Base-by-base conservation (phyloP, 1,284 basidiomycete species). In the Sanguinoderma infundibulare region DNA sequence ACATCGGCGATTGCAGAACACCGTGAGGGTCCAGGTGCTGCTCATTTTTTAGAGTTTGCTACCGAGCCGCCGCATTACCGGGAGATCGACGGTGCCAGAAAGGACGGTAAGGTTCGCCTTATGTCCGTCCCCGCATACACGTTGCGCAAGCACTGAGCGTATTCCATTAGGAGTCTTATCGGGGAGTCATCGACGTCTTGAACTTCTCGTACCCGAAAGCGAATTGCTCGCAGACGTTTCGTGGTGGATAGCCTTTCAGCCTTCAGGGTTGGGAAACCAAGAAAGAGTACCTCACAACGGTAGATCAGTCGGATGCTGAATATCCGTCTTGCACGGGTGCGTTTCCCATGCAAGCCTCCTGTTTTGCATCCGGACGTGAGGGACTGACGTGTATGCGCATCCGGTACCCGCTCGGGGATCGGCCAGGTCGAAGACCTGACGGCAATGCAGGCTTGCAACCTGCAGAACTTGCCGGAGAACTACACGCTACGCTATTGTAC, bases 391-490 rank as follows among this genome's bases (percentile, higher is more conserved):
- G 8, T 50, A 15, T 38, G 35, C 35, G 20, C 14, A 42, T 12
- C 4, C 30, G 32, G 5, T 34, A 2, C 8, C 35, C 12, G 28
- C 4, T 36, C 24, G 5, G 22, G n/a, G n/a, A 5, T 34, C 14
- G 26, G 40, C 7, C 68, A 88, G 86, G 79, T 83, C 55, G 83
- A 85, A 34, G 92, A 95, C 75, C 81, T 94, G 55, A 81, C 87
- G 69, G 94, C 92, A 32, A 98, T 98, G 96, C 95, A 94, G 77
- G 91, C 94, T 66, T 94, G 91, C 71, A 96, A 96, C 75, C 78
- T 95, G 67, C 86, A 91, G 72, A 96, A 95, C 74, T 77, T 96
- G 28, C 94, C 94, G 1, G 94, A 95, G 72, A 95, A 94, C 75
- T 95, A 95, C 72, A 82, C 83, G 22, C 87, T 95, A 85, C 90